Conservation (phyloP, 345 rosid genomes). For the Hypericum androsaemum region DNA sequence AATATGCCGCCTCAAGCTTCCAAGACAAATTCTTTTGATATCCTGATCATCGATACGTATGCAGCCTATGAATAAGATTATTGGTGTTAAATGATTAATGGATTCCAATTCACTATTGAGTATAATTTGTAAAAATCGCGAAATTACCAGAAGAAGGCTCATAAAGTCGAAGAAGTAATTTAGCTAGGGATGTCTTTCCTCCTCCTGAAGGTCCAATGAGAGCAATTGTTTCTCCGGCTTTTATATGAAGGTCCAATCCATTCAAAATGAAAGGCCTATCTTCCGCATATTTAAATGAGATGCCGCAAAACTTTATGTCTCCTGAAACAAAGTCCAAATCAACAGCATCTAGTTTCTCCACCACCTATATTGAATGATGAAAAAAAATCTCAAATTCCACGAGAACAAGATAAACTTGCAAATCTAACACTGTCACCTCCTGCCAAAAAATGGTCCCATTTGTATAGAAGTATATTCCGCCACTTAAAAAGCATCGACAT, state of each 20-base stretch:
- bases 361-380: constrained; percentile 38
- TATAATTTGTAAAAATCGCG: not conserved
- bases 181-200: constrained; percentile 89
- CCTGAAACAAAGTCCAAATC: constrained; percentile 50
- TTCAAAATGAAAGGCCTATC: constrained; percentile 49
- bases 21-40: constrained; percentile 45
- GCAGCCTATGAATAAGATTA: constrained; percentile 34
- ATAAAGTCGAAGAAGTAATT: constrained; percentile 89
- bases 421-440: not conserved
- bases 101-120: not conserved
- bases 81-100: not conserved
- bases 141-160: constrained; percentile 62
- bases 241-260: constrained; percentile 60
- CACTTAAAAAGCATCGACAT: too few relatives aligned
- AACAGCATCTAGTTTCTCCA: constrained; percentile 51
- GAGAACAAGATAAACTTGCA: not conserved
- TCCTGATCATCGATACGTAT: constrained; percentile 57
- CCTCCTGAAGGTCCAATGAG: constrained; percentile 95
- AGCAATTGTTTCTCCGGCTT: constrained; percentile 91
- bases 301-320: constrained; percentile 54
- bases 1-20: constrained; percentile 70
- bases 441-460: not conserved
- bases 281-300: constrained; percentile 63
- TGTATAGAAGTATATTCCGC: not conserved
- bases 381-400: constrained; percentile 7